These are phyloP conservation scores for Diplosphaera chodatii DNA, from an alignment of 139 green algal species.

Conservation along the genomic window DNA sequence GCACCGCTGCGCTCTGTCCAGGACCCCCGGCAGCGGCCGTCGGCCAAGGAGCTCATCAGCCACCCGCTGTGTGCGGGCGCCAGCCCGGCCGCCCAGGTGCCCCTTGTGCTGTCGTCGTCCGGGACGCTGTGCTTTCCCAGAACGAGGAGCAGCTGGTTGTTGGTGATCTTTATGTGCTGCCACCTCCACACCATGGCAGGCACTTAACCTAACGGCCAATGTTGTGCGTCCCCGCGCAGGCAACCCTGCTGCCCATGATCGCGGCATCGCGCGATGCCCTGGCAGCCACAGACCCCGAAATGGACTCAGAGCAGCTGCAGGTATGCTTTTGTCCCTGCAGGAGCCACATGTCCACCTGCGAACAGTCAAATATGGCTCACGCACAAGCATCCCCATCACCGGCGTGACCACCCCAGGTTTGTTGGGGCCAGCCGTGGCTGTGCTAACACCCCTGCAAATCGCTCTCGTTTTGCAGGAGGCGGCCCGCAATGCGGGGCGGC, in stretches of 20 bases:
- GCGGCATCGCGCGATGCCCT: constrained; percentile 6
- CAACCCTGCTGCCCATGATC: constrained; percentile 37
- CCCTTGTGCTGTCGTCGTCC: constrained; percentile 4
- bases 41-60: constrained; percentile 48
- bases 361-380: too few relatives aligned
- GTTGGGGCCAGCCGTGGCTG: background rate
- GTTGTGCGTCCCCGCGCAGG: background rate
- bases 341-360: too few relatives aligned
- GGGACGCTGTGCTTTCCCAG: too few relatives aligned
- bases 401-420: background rate
- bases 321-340: too few relatives aligned
- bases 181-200: background rate
- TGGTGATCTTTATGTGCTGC: background rate
- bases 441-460: too few relatives aligned
- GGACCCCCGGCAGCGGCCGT: constrained; percentile 59
- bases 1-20: constrained; percentile 13
- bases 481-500: background rate
- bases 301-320: background rate
- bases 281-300: constrained; percentile 3
- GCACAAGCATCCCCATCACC: background rate
- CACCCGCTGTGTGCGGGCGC: constrained; percentile 19
- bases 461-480: too few relatives aligned
- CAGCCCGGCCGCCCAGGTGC: constrained; percentile 6
- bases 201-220: too few relatives aligned
- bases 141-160: too few relatives aligned